Conservation (phyloP, 768 basidiomycete genomes). For the Exidia glandulosa region DNA sequence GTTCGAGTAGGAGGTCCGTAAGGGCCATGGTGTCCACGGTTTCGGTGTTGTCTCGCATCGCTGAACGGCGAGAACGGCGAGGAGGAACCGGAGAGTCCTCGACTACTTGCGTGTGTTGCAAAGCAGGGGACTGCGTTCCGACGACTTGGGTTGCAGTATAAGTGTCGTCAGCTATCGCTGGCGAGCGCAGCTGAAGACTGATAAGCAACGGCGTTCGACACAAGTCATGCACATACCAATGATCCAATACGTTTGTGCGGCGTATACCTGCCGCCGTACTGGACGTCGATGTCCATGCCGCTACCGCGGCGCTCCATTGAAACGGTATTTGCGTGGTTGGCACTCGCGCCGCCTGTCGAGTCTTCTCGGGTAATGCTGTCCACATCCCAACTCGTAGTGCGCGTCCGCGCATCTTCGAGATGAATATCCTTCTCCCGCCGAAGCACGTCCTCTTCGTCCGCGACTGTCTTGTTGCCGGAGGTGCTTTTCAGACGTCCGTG, state of each 20-base stretch:
- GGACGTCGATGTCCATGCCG: background rate
- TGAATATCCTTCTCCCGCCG: constrained; percentile 12
- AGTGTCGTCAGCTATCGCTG: background rate
- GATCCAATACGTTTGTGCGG: background rate
- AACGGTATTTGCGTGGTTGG: background rate
- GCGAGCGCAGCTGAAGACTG: background rate
- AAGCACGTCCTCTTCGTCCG: constrained; percentile 36
- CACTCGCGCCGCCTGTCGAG: constrained; percentile 10
- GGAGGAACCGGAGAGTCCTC: background rate
- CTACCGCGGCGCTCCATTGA: background rate
- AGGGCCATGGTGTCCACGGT: background rate
- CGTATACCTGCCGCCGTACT: background rate
- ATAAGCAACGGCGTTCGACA: background rate
- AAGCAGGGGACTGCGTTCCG: background rate
- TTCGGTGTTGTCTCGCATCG: background rate
- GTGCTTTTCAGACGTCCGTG: constrained; percentile 54
- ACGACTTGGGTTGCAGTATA: background rate
- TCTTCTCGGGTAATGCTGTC: background rate
- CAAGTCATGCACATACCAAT: background rate
- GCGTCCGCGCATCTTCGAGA: background rate
- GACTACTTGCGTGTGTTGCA: background rate
- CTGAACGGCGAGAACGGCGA: too few species aligned
- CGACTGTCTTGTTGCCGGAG: too few species aligned
- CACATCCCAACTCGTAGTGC: background rate
- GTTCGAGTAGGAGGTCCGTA: background rate